These are phyloP conservation scores for Daldinia sp. DNA, from an alignment of 2,329 filamentous ascomycete species.

Conservation along the genomic window DNA sequence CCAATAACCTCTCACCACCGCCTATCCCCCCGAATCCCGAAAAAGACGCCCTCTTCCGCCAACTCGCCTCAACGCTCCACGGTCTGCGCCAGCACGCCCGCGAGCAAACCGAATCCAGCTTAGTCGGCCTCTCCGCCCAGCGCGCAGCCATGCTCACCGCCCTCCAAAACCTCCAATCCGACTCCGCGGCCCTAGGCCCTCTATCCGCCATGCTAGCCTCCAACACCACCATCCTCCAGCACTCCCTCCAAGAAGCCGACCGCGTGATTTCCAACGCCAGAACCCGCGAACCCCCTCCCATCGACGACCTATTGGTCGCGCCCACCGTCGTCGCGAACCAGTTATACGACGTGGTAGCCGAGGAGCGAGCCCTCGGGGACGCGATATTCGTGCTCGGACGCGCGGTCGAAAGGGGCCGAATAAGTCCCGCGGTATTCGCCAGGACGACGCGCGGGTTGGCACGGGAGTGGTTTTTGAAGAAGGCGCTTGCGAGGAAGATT, in stretches of 20 bases:
- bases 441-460: constrained; percentile 79
- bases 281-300: constrained; percentile 72
- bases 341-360: constrained; percentile 86
- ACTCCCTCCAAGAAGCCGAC: constrained; percentile 81
- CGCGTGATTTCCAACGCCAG: constrained; percentile 77
- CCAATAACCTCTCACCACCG: constrained; percentile 67
- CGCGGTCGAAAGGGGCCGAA: constrained; percentile 75
- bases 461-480: constrained; percentile 84
- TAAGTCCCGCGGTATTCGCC: constrained; percentile 77
- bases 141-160: constrained; percentile 77
- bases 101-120: constrained; percentile 75
- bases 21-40: constrained; percentile 95
- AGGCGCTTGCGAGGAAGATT: constrained; percentile 81
- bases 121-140: constrained; percentile 81
- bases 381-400: constrained; percentile 83
- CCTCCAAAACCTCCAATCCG: constrained; percentile 73
- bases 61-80: constrained; percentile 75
- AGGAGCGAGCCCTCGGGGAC: constrained; percentile 86
- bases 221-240: constrained; percentile 81
- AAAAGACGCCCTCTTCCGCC: constrained; percentile 84
- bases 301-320: constrained; percentile 92
- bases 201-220: constrained; percentile 75
- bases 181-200: constrained; percentile 74
- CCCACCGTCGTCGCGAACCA: constrained; percentile 93
- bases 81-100: constrained; percentile 74